phyloP scores from a whole-genome alignment of 2,329 filamentous ascomycete species.

The Parastagonospora avenae region DNA sequence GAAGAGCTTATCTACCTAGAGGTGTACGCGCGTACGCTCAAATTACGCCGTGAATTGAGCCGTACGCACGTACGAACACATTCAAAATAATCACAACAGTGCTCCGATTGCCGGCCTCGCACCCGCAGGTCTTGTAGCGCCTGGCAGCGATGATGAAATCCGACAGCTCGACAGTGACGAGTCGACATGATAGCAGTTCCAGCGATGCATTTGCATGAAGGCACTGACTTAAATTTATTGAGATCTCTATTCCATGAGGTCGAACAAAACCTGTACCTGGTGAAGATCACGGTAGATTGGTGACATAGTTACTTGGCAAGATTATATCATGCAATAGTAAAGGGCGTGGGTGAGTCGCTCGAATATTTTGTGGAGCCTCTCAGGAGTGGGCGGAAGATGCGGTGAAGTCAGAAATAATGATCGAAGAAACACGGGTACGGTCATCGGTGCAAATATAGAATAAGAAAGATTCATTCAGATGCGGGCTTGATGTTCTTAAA shows the following conservation, averaged over 20 bases:
- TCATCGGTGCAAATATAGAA: background rate
- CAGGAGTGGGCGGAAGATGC: slow-evolving; percentile 1
- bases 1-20: no score
- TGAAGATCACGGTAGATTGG: slow-evolving; percentile 8
- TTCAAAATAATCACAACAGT: no score
- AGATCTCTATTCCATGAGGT: slow-evolving; percentile 2
- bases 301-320: slow-evolving; percentile 6
- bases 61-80: no score
- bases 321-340: background rate
- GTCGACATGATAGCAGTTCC: slow-evolving; percentile 3
- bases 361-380: slow-evolving; percentile 3
- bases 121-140: background rate
- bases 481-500: slow-evolving; percentile 54
- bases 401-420: background rate
- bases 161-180: slow-evolving; percentile 2
- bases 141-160: background rate
- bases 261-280: slow-evolving; percentile 8
- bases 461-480: background rate
- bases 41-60: no score
- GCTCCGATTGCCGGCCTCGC: no score
- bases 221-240: slow-evolving; percentile 9
- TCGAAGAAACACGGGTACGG: background rate
- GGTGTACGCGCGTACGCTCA: no score
- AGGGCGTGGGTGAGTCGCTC: background rate
- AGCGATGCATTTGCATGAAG: slow-evolving; percentile 6